Evolutionary conservation across 2,329 filamentous ascomycete species (phyloP), one percentile per base, ranked within the genome.

Genomic region (Alternaria triticimaculans): DNA sequence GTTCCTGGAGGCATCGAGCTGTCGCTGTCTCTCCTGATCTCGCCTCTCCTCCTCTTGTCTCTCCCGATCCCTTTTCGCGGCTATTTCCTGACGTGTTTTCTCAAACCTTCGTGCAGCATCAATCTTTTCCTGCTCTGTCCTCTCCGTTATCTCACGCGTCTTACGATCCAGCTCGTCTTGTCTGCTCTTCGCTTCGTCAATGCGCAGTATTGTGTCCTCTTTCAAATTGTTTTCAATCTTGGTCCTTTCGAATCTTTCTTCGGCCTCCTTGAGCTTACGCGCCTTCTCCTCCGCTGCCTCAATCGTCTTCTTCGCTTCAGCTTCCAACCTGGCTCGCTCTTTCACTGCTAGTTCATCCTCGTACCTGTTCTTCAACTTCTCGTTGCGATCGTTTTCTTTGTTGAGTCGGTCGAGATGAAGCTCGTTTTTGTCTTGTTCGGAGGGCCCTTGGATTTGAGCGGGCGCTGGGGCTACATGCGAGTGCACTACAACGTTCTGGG

Each of bases 281-380:
- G 49, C 49, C 20, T 23, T 37, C 49, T 53, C 30, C 11, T 41
- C 21, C 49, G 33, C 49, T 10, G 23, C 33, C 20, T 53, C 28
- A 11, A 53, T 37, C 8, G 49, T 28, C 20, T 53, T 53, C 9
- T 53, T 41, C 14, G n/a, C 30, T n/a, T 53, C 9, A 18, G 30
- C 49, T 41, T 53, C 49, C n/a, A 53, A 20, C 49, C 37, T 21
- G 6, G 30, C 20, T 21, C 49, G 33, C 15, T 30, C 49, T 9
- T 53, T 53, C 14, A 25, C 14, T 25, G 49, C 28, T 21, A 53
- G 23, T 20, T 53, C 49, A 14, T 53, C 49, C n/a, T 30, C 49
- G 37, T 53, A 53, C 4, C 49, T 53, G 49, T 53, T 37, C 49
- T 53, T 53, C 49, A 53, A 12, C n/a, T 53, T 53, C 49, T 53